Base-by-base conservation (phyloP, 2,329 filamentous ascomycete genomes). In the Talaromyces sp. region DNA sequence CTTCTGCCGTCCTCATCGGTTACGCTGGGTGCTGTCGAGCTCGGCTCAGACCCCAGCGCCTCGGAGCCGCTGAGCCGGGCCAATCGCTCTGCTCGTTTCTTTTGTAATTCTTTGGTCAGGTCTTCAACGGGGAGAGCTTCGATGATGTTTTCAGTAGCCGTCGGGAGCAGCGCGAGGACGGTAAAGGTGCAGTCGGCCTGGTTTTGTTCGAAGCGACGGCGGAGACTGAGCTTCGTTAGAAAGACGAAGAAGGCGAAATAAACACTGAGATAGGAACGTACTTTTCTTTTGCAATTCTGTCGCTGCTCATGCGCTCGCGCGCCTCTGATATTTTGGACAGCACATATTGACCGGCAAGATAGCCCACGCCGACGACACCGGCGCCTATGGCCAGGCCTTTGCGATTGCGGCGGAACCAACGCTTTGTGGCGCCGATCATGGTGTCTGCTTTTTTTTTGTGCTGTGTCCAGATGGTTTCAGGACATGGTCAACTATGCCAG, bases 111-210 rank as follows among this genome's bases (percentile, higher is more conserved):
- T 67, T 93, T 89, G 4, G 93, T 93, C 69, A 97, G 91, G 69
- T 90, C 87, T 75, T 99, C 95, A 50, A 96, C 96, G 58, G 96
- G 91, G 68, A 98, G 85, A 32, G 89, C 87, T 67, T 91, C 87
- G 69, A 97, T 81, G 68, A 99, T 89, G 72, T 96, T 93, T 66
- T 95, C 87, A 26, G 93, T 93, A 7, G 92, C 90, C 35, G 93
- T 96, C 4, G 95, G 95, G 10, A 99, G 84, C 59, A 99, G 86
- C 31, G 93, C 95, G n/a, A 98, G 87, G 51, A 98, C 92, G 41
- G 95, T 99, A 74, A 96, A 97, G 54, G 93, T 97, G 78, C 95
- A 99, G 77, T 99, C 95, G 73, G 96, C 93, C 74, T 99, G 95
- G 76, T 99, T 99, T 77, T 99, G 95, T 75, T 98, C 91, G 78